Percentiles rank a stretch among this genome's conserved stretches.
Evolutionary conservation across 148 eudicot species (phyloP).

Genomic region (Vaccinium darrowii): DNA sequence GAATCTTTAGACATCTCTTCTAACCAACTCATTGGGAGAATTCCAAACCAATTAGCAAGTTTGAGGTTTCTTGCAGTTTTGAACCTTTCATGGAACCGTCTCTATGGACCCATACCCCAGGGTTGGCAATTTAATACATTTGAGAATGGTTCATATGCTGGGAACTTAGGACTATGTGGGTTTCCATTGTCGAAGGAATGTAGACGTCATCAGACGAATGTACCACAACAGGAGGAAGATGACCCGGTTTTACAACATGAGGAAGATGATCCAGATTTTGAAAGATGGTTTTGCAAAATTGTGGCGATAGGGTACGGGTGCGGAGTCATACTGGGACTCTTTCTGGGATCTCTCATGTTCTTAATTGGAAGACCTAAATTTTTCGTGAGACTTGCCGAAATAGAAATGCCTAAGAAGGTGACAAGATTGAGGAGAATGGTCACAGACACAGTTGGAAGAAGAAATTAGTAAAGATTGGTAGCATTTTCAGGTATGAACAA

Average conservation of each 20-base stretch:
- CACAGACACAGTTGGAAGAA: too few relatives aligned
- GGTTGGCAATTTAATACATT: background rate
- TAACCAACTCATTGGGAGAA: constrained; percentile 12
- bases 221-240: background rate
- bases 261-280: too few relatives aligned
- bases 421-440: too few relatives aligned
- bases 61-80: background rate
- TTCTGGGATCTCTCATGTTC: too few relatives aligned
- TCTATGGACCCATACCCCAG: background rate
- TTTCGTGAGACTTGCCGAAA: too few relatives aligned
- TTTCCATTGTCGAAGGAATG: constrained; percentile 7
- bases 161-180: constrained; percentile 5
- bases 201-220: background rate
- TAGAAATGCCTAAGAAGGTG: too few relatives aligned
- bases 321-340: too few relatives aligned
- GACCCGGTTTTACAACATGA: too few relatives aligned
- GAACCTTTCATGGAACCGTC: background rate
- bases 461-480: too few relatives aligned
- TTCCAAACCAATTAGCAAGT: background rate
- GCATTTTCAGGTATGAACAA: too few relatives aligned
- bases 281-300: too few relatives aligned
- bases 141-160: background rate
- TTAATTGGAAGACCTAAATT: background rate
- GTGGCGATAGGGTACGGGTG: too few relatives aligned
- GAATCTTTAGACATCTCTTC: constrained; percentile 24